Base-by-base conservation (phyloP, 1,284 basidiomycete species). In the Leccinum solheimii region DNA sequence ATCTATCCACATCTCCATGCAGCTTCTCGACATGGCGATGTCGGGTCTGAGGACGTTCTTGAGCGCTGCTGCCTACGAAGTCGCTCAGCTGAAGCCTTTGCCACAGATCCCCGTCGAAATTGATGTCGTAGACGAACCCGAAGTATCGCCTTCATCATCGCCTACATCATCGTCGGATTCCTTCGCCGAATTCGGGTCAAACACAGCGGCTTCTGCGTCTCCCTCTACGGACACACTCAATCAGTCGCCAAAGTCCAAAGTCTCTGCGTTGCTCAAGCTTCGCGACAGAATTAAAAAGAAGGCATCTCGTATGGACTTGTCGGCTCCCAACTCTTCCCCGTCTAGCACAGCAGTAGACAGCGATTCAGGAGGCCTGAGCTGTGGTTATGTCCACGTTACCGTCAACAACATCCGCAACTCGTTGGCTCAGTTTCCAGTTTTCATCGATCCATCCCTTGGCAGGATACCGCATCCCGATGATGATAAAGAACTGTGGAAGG, bases 401-500 rank as follows among this genome's bases (percentile, higher is more conserved):
- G 30, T 64, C 55, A 66, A 72, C 5, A 64, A 72, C 5, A 64
- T 73, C 40, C 69, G 70, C 19, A 62, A 70, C 52, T 74, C 72
- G 6, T 52, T 77, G 62, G 67, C 62, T 3, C 65, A 69, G 40
- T 77, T 77, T 52, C 72, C 75, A 14, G 55, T 77, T 14, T 40
- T 56, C 11, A 62, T 75, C 16, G 62, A 64, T 49, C 38, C 57
- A 8, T 57, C 54, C 19, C 43, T 62, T n/a, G 65, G 63, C 32
- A 58, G 50, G n/a, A 30, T 64, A n/a, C 50, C 65, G 21, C 75
- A 76, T 38, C 67, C 70, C 1, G 72, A 75, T 23, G 72, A 77
- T 16, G 58, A 27, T 3, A 59, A 62, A 1, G 75, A 74, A 56
- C 49, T 74, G 3, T 76, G 69, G 64, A 65, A 69, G 40, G 73